These are phyloP conservation scores for Claviceps lovelessii DNA, from an alignment of 2,329 filamentous ascomycete genomes.

Conservation along the genomic window DNA sequence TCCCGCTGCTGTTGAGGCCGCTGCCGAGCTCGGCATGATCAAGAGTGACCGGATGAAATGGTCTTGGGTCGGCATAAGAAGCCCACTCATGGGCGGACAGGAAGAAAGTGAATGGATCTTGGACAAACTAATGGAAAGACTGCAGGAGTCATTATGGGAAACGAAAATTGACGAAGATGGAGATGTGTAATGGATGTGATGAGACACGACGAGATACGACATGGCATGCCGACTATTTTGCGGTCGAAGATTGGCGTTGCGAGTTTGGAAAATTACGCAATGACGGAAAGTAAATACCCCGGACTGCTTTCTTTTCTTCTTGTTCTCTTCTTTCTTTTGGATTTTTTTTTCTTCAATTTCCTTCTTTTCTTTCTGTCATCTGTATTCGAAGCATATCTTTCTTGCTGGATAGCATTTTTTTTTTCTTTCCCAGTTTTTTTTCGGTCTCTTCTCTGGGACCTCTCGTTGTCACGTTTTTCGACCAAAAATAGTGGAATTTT, in stretches of 20 bases:
- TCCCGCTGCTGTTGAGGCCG: slow-evolving; percentile 1
- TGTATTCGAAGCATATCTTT: neutral
- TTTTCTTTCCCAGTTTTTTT: neutral
- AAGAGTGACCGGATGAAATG: slow-evolving; percentile 28
- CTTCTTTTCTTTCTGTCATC: neutral
- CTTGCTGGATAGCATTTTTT: neutral
- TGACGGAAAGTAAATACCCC: neutral
- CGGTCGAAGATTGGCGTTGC: neutral
- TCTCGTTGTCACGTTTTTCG: neutral
- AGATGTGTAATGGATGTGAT: neutral
- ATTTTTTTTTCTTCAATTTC: neutral
- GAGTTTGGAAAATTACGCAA: neutral
- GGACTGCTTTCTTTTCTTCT: neutral
- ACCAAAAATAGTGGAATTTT: too few relatives aligned
- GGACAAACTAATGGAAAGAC: slow-evolving; percentile 42
- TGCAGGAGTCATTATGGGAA: slow-evolving; percentile 25
- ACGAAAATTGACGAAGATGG: slow-evolving; percentile 3
- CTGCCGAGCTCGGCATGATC: slow-evolving; percentile 13
- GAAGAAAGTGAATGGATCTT: slow-evolving; percentile 62
- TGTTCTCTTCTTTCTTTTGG: neutral
- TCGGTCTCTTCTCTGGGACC: neutral
- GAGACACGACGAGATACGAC: neutral
- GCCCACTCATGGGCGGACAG: slow-evolving; percentile 54
- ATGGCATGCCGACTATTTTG: neutral
- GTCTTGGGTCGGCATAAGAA: slow-evolving; percentile 60